Evolutionary conservation across 441 rosid genomes (phyloP), one percentile per base, ranked within the genome.

Genomic region (Melastoma candidum): DNA sequence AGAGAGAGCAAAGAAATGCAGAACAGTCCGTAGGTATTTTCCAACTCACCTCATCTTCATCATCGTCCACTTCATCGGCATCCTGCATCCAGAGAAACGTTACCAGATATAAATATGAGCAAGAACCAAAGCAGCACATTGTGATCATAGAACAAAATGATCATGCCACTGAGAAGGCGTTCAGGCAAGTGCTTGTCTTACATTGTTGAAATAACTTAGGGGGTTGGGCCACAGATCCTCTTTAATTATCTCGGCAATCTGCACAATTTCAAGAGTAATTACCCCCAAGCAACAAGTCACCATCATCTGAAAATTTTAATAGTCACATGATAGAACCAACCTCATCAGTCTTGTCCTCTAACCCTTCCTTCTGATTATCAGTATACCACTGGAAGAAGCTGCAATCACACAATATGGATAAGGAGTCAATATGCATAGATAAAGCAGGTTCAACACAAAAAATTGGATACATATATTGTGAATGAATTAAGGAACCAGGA

Each of bases 161-260:
- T 4, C 41, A 36, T 36, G 41, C 41, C 8, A 9, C 41, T 9
- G 7, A 36, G 22, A 36, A 36, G 41, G 41, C 7, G 41, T 36
- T 36, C 8, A 36, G 7, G 7, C 41, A 36, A 36, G 7, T 48
- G 11, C 8, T 25, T 13, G 48, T 62, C 13, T 71, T 77, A 88
- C 97, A 62, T 63, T 82, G 80, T 81, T 88, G 74, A 92, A 92
- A 69, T 84, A 88, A 39, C 84, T 74, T 56, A 92, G 90, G 25
- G 98, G 98, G 78, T 88, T 88, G 63, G 85, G 76, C 97, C 97
- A 92, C n/a, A 92, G 52, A 61, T 85, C 98, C 70, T 92, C 98
- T 81, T 84, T 92, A 54, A 92, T 85, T 8, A 92, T 76, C 68
- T 92, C 97, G 2, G 98, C 95, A 52, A 90, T 69, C 98, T 90